Evolutionary conservation across 345 rosid species (phyloP).

Genomic region (Eutrema heterophyllum): DNA sequence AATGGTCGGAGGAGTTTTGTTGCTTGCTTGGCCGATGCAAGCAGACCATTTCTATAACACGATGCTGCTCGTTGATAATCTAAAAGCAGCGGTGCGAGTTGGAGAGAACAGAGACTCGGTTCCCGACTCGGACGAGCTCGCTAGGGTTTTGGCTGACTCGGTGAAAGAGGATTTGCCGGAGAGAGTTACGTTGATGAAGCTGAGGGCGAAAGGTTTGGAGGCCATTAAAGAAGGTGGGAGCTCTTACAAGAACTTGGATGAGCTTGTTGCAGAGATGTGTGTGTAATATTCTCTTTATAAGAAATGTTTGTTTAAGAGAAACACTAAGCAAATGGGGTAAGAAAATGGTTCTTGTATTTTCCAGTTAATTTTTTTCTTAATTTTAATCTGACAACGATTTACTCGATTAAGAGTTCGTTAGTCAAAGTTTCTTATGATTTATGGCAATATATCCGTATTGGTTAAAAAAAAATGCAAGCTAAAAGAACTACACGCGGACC

Average conservation of each 20-base stretch:
- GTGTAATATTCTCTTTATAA: not conserved
- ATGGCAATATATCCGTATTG: too few relatives aligned
- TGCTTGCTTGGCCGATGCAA: slow-evolving; percentile 46
- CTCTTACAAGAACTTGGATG: slow-evolving; percentile 30
- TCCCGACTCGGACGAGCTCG: slow-evolving; percentile 31
- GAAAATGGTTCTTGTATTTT: too few relatives aligned
- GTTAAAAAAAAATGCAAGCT: too few relatives aligned
- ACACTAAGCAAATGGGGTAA: too few relatives aligned
- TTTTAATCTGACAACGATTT: too few relatives aligned
- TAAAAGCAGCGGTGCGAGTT: slow-evolving; percentile 22
- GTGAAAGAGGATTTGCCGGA: slow-evolving; percentile 1
- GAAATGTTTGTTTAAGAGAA: too few relatives aligned
- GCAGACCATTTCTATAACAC: slow-evolving; percentile 40
- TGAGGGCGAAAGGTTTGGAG: slow-evolving; percentile 10
- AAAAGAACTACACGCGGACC: too few relatives aligned
- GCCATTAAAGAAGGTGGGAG: slow-evolving; percentile 36
- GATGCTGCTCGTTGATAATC: slow-evolving; percentile 29
- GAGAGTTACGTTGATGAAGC: not conserved
- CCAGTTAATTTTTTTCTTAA: too few relatives aligned
- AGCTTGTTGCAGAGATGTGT: slow-evolving; percentile 9
- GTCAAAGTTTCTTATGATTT: too few relatives aligned
- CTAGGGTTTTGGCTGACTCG: slow-evolving; percentile 30
- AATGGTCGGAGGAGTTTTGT: slow-evolving; percentile 30
- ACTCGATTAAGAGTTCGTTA: too few relatives aligned
- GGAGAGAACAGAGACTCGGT: slow-evolving; percentile 32